Evolutionary conservation across 148 eudicot genomes (phyloP), one percentile per base, ranked within the genome.

Genomic region (Vaccinium vitisidaea): DNA sequence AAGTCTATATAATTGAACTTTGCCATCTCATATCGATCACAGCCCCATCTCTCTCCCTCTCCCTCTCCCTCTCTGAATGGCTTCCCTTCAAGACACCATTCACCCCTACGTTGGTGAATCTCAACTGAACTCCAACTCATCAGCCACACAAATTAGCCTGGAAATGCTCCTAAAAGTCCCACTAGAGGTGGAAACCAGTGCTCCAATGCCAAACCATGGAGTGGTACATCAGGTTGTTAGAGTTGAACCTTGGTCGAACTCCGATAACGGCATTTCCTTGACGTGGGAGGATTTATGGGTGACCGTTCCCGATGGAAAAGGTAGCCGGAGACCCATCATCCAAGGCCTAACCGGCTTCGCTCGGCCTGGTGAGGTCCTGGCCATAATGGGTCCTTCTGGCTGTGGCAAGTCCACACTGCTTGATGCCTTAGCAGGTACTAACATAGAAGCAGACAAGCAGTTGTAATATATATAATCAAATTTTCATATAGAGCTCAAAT

Each of bases 331-430:
- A 59, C 3, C 80, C 18, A 83, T 83, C 81, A 25, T 83, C 59
- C 58, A 83, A 76, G 81, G 85, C 12, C 71, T 76, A 23, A 83
- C 59, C 0, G 85, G 85, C 46, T 83, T 75, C 3, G 75, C 85
- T 15, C 25, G 46, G 43, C 81, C 80, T 2, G 73, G 81, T 3
- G 56, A 76, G 85, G 18, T 83, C 84, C 75, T 83, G 84, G 84
- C 84, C 58, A 83, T 83, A 1, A 83, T 83, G 84, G 84, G 84
- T 15, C 84, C 84, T 55, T 83, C 84, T 39, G 84, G 84, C 54
- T 73, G 80, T 14, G 84, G 84, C 84, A 83, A 83, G 23, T 83
- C 85, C 10, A 83, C 85, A 0, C 85, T 83, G 3, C 85, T 83
- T 59, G 85, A 83, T 76, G 59, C 85, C 23, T 56, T 83, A 16